phyloP scores from a whole-genome alignment of 108 stramenopile genomes.

The Nitzschia sp. region DNA sequence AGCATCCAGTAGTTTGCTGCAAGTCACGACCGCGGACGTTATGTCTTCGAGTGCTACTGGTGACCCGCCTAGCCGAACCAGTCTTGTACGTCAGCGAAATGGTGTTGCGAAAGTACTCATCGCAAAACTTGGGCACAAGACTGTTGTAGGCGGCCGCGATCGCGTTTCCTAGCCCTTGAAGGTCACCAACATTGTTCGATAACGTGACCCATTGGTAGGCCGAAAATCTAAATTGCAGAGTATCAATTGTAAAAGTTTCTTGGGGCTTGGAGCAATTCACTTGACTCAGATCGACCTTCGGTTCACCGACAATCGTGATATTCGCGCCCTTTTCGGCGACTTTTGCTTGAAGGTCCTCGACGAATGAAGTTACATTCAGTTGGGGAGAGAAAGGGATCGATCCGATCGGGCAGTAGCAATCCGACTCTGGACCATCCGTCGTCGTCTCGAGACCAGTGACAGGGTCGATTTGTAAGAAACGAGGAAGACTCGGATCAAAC shows the following conservation, averaged over 20 bases:
- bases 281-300: background rate
- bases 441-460: too few species aligned
- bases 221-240: background rate
- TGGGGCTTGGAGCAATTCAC: background rate
- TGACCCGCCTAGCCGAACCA: background rate
- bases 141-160: background rate
- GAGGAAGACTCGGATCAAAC: too few species aligned
- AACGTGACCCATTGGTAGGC: background rate
- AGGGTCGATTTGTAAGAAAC: too few species aligned
- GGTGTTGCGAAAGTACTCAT: background rate
- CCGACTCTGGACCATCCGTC: background rate
- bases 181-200: background rate
- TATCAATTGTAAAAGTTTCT: background rate
- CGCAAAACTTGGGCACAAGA: background rate
- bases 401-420: background rate
- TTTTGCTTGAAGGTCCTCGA: background rate
- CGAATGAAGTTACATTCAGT: background rate
- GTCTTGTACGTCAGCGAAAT: background rate
- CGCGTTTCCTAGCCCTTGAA: background rate
- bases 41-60: background rate
- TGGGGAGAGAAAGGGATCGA: background rate
- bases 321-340: background rate
- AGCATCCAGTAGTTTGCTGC: background rate
- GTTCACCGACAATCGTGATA: background rate
- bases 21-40: background rate